phyloP scores from a whole-genome alignment of 2,329 filamentous ascomycete species.

The Raffaelea deltoideospora region DNA sequence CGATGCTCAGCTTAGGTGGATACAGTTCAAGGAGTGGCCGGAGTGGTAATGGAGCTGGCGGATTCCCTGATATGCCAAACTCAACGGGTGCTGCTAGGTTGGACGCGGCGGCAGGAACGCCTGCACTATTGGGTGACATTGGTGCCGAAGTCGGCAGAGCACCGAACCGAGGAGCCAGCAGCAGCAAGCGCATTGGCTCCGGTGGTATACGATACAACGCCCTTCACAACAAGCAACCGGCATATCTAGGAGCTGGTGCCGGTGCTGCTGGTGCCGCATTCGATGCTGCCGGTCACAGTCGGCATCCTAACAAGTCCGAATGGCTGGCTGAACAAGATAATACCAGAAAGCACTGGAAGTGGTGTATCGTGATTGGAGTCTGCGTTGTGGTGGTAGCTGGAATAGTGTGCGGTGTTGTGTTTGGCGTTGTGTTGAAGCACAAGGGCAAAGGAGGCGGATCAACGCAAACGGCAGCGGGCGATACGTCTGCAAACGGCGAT shows the following conservation, averaged over 20 bases:
- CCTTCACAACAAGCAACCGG: too few species aligned
- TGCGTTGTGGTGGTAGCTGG: slow-evolving; percentile 56
- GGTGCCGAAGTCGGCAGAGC: too few species aligned
- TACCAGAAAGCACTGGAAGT: slow-evolving; percentile 51
- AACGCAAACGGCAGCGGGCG: slow-evolving; percentile 40
- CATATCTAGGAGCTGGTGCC: too few species aligned
- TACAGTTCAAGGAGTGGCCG: slow-evolving; percentile 24
- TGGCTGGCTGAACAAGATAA: slow-evolving; percentile 46
- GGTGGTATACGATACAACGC: too few species aligned
- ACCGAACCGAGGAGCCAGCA: too few species aligned
- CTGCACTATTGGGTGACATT: too few species aligned
- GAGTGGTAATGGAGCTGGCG: slow-evolving; percentile 28
- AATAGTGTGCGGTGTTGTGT: slow-evolving; percentile 31
- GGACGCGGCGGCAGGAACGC: slow-evolving; percentile 17
- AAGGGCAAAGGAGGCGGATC: slow-evolving; percentile 9
- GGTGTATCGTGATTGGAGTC: slow-evolving; percentile 51
- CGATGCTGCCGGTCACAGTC: too few species aligned
- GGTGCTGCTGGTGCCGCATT: too few species aligned
- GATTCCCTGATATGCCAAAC: too few species aligned
- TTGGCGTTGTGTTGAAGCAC: neutral
- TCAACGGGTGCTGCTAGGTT: too few species aligned
- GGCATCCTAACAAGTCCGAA: slow-evolving; percentile 44
- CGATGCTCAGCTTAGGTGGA: slow-evolving; percentile 42
- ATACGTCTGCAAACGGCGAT: slow-evolving; percentile 49
- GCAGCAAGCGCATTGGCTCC: too few species aligned